A percentile compares a stretch with the other conserved stretches of the same genome.
Conservation (phyloP, 768 basidiomycete genomes). For the Agaricus bisporus region DNA sequence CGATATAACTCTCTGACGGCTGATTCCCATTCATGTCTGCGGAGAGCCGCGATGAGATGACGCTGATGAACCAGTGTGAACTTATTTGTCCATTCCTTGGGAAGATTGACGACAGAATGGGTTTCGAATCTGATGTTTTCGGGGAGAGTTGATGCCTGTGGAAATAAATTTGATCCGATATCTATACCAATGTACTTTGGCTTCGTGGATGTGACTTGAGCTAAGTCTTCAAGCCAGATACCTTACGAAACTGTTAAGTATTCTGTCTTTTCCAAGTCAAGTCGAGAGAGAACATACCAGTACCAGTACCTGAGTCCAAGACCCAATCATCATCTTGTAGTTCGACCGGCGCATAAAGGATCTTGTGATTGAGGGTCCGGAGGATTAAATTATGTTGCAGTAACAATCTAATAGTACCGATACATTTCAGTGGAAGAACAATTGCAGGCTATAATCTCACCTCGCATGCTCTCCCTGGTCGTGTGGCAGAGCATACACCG, state of each 20-base stretch:
- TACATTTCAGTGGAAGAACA: background rate
- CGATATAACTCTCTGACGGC: conserved; percentile 4
- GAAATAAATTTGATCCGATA: conserved; percentile 2
- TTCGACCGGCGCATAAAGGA: background rate
- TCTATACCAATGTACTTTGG: conserved; percentile 1
- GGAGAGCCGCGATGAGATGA: background rate
- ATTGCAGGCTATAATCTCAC: background rate
- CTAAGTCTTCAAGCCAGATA: background rate
- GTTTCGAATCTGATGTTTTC: background rate
- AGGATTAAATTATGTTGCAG: background rate
- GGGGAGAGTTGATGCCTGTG: background rate
- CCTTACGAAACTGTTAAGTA: no score
- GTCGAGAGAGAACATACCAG: no score
- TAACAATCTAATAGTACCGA: background rate
- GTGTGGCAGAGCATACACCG: conserved; percentile 1
- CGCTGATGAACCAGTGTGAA: conserved; percentile 7
- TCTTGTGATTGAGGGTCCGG: background rate
- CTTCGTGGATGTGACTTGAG: background rate
- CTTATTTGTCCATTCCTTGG: conserved; percentile 6
- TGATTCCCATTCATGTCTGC: conserved; percentile 1
- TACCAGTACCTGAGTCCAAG: no score
- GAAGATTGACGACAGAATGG: conserved; percentile 4
- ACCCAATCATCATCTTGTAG: background rate
- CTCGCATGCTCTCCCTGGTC: conserved; percentile 1
- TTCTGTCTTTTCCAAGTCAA: no score